Evolutionary conservation across 345 rosid species (phyloP), one percentile per base, ranked within the genome.

Genomic region (Hibiscus syriacus): DNA sequence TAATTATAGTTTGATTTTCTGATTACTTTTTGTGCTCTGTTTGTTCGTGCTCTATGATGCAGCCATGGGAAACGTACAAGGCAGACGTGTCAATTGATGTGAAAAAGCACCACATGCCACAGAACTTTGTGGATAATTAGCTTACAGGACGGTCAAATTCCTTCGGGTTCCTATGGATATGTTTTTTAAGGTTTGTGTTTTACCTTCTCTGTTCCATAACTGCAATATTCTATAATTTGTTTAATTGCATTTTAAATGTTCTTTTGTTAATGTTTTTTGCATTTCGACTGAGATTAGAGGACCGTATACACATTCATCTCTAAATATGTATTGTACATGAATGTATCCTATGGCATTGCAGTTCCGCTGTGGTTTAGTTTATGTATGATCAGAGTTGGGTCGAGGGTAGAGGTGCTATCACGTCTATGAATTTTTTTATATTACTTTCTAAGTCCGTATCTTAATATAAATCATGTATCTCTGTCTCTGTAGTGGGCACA

Each of bases 51-150:
- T 39, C 1, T 52, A 26, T 25, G 6, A 16, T 75, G 80, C 57
- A 92, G 98, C 96, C 94, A 34, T 89, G 98, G 96, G 96, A 89
- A 64, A 76, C 88, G 3, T 80, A 83, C 67, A 55, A 36, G 55
- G 72, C 96, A 22, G 73, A 92, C 69, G 30, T 71, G 27, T 78
- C 90, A 2, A 85, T 91, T 32, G 92, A 92, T 82, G 73, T 92
- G 78, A 72, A 52, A 43, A 92, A 89, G 79, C 96, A 89, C 65
- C 96, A 89, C 38, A 62, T 68, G 46, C 96, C 98, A 0, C 83
- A 60, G 54, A 87, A 83, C 1, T 80, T 84, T 4, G 16, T 66
- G 19, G 94, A 89, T 72, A 87, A 79, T 30, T 92, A 46, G 96
- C 98, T 3, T 87, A 84, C 72, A 43, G 77, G 41, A 89, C 82